Evolutionary conservation across 257 asterid species (phyloP).

Genomic region (Nicotiana tabacum): DNA sequence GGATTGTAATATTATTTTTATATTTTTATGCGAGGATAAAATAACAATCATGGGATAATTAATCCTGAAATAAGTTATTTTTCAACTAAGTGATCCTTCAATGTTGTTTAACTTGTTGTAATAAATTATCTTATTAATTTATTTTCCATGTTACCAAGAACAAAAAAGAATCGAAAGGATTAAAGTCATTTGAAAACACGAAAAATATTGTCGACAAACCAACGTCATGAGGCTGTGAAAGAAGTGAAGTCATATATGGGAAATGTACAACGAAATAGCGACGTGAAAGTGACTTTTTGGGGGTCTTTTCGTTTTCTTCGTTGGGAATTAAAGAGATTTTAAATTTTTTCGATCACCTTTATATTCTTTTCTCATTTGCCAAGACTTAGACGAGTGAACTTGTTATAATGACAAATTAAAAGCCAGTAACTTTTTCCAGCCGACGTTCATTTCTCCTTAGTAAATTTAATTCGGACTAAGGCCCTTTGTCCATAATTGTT

Average conservation of each 20-base stretch:
- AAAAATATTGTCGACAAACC: background rate
- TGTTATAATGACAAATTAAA: background rate
- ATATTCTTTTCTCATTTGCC: background rate
- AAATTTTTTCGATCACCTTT: background rate
- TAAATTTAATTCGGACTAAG: background rate
- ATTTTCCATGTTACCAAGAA: too few species aligned
- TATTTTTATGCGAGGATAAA: too few species aligned
- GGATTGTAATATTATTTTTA: too few species aligned
- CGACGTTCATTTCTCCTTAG: background rate
- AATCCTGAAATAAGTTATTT: too few species aligned
- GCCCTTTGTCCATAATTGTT: too few species aligned
- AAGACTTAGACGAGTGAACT: constrained; percentile 1
- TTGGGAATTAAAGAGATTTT: background rate
- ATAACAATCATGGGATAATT: too few species aligned
- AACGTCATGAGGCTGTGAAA: background rate
- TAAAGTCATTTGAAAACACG: background rate
- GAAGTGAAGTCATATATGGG: background rate
- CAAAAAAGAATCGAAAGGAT: background rate
- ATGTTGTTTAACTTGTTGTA: too few species aligned
- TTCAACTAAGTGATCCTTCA: too few species aligned
- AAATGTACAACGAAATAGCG: background rate
- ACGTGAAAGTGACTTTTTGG: background rate
- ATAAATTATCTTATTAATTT: too few species aligned
- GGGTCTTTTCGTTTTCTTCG: background rate
- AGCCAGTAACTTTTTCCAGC: background rate